Percentiles rank a stretch among this genome's conserved stretches.
These are phyloP conservation scores for Asterochloris erici DNA, from an alignment of 139 green algal genomes.

Conservation along the genomic window DNA sequence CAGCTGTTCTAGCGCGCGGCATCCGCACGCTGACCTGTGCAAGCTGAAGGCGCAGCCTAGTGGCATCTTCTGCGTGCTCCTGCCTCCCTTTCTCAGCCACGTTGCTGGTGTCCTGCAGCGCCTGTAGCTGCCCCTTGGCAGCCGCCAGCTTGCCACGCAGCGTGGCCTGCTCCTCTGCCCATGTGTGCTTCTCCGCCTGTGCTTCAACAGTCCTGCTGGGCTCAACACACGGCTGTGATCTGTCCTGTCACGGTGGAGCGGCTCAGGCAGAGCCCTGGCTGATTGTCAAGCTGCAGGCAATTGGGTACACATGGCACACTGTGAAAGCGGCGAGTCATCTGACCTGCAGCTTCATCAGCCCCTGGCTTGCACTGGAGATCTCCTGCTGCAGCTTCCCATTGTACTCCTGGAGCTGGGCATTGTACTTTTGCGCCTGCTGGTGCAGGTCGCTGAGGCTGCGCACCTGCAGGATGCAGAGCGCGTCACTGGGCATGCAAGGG, in stretches of 20 bases:
- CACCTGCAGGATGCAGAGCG: conserved; percentile 4
- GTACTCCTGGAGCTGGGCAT: conserved; percentile 32
- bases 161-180: conserved; percentile 10
- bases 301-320: no score
- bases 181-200: conserved; percentile 16
- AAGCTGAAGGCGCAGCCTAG: conserved; percentile 15
- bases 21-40: background rate
- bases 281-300: no score
- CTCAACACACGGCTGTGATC: no score
- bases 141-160: conserved; percentile 9
- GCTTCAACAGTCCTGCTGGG: background rate
- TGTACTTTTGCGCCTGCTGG: conserved; percentile 25
- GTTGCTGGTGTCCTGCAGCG: background rate
- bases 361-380: background rate
- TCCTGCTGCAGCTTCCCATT: conserved; percentile 30
- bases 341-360: conserved; percentile 12
- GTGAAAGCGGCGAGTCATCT: background rate
- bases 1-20: background rate
- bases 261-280: no score
- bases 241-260: no score
- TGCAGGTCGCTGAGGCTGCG: conserved; percentile 19
- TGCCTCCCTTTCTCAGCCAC: background rate
- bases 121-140: conserved; percentile 2
- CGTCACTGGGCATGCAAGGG: background rate
- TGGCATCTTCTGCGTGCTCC: conserved; percentile 4